phyloP scores from a whole-genome alignment of 768 basidiomycete genomes.

The Mycena maculata region DNA sequence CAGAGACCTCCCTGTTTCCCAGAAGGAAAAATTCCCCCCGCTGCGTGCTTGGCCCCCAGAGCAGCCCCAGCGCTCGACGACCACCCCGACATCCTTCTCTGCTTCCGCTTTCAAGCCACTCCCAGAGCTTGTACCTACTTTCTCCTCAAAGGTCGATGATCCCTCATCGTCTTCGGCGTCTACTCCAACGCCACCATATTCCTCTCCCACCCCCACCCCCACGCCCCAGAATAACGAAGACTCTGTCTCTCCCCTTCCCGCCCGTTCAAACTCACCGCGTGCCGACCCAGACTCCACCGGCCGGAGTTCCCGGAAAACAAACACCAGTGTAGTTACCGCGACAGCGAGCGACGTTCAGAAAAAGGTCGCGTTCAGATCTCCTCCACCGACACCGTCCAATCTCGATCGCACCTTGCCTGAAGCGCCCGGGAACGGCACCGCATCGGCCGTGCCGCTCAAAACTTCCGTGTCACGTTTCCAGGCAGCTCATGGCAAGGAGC shows the following conservation, averaged over 20 bases:
- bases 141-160: constrained; percentile 49
- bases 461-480: constrained; percentile 84
- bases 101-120: constrained; percentile 71
- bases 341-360: constrained; percentile 69
- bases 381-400: constrained; percentile 74
- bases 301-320: constrained; percentile 53
- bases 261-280: constrained; percentile 36
- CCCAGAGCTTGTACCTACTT: constrained; percentile 66
- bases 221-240: constrained; percentile 38
- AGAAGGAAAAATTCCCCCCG: constrained; percentile 77
- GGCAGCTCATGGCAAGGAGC: constrained; percentile 76
- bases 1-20: constrained; percentile 52
- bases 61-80: constrained; percentile 47
- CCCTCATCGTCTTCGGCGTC: constrained; percentile 44
- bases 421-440: constrained; percentile 48
- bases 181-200: constrained; percentile 44
- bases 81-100: constrained; percentile 58
- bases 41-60: constrained; percentile 78
- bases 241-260: constrained; percentile 30
- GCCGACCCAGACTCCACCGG: constrained; percentile 44
- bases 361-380: constrained; percentile 90
- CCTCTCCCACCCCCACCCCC: constrained; percentile 48
- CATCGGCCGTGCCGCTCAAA: constrained; percentile 59
- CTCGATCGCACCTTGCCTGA: constrained; percentile 67
- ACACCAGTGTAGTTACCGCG: constrained; percentile 40